Evolutionary conservation across 2,329 filamentous ascomycete genomes (phyloP), one percentile per base, ranked within the genome.

Genomic region (Fusarium guadeloupense): DNA sequence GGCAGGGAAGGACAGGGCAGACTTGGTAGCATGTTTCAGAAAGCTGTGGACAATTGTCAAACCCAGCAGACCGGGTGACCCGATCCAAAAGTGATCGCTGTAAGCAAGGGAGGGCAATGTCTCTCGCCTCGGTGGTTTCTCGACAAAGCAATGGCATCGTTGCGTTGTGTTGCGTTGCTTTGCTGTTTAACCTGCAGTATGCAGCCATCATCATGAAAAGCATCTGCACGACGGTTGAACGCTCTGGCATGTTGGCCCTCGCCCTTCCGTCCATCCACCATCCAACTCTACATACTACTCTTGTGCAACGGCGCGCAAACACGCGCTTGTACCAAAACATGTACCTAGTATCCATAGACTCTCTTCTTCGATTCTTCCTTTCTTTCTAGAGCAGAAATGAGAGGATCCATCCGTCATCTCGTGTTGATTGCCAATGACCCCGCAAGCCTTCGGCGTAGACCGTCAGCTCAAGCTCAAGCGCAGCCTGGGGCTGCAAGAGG

Each of bases 321-420:
- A n/a, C 44, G 49, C 34, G 26, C 51, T 43, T 43, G 46, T 38
- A 37, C 14, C 33, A 10, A 25, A 25, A 6, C 10, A 25, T 25
- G 23, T 9, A 25, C 23, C 7, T 9, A 25, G n/a, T n/a, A n/a
- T n/a, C n/a, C n/a, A n/a, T n/a, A n/a, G 25, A 5, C 8, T 26
- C 25, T 26, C 25, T 26, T 26, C 25, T 26, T 26, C 25, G 5
- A 9, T 9, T 26, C 28, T 14, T 12, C 6, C 28, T 39, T 51
- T 45, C 45, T 39, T 47, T 16, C 40, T 56, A 40, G 55, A 26
- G 44, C 44, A 62, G 64, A 70, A 66, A 66, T 70, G 65, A 64
- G 59, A 69, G 67, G 68, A 67, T 64, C 67, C 67, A 69, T 70
- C 56, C 66, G 61, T 69, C 63, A 70, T 70, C 67, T 70, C 68